phyloP scores from a whole-genome alignment of 1,284 basidiomycete species.

The Melampsora americana region DNA sequence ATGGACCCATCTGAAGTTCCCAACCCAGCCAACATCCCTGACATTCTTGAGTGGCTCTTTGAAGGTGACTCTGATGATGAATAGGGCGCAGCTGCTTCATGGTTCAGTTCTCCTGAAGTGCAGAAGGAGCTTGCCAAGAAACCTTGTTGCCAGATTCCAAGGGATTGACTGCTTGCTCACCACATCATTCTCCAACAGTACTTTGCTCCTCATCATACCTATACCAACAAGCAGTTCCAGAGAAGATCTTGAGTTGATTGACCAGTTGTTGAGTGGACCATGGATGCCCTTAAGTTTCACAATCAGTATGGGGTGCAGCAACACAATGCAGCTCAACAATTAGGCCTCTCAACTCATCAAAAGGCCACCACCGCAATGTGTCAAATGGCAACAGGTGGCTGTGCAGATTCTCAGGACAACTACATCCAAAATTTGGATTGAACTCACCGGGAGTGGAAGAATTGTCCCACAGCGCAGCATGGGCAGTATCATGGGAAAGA shows the following conservation, averaged over 20 bases:
- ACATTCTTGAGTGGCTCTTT: no score
- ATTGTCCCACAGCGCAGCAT: neutral
- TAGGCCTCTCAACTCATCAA: constrained; percentile 24
- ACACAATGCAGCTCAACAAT: neutral
- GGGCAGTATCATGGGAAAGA: constrained; percentile 27
- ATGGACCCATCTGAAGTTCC: no score
- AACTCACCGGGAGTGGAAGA: neutral
- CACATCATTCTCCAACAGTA: neutral
- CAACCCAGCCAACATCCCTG: no score
- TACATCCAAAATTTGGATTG: neutral
- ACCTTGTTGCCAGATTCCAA: neutral
- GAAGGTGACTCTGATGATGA: no score
- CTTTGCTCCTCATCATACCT: neutral
- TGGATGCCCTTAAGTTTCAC: neutral
- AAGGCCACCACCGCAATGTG: constrained; percentile 7
- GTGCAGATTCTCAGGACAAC: no score
- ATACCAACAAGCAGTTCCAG: neutral
- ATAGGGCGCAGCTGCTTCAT: no score
- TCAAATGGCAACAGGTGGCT: constrained; percentile 3
- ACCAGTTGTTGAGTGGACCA: neutral
- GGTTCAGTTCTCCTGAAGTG: no score
- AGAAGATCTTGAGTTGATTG: neutral
- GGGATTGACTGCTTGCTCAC: neutral
- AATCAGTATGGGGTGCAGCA: neutral
- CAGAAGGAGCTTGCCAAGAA: no score